These are phyloP conservation scores for Echites panduratus DNA, from an alignment of 257 asterid genomes.

Conservation along the genomic window DNA sequence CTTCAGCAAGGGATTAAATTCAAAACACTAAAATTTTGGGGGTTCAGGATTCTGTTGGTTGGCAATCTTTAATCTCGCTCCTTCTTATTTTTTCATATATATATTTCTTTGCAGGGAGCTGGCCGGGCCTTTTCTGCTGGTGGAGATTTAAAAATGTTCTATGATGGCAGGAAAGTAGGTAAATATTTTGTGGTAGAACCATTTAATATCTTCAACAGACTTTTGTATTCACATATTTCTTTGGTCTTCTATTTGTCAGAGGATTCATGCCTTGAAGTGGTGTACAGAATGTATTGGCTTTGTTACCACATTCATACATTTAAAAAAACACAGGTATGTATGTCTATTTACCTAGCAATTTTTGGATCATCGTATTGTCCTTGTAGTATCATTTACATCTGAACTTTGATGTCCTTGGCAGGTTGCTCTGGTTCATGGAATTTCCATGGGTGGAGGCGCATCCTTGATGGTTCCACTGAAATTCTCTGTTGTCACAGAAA, in stretches of 20 bases:
- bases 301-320: conserved; percentile 89
- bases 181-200: conserved; percentile 15
- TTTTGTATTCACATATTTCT: conserved; percentile 6
- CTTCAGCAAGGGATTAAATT: neutral
- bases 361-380: neutral
- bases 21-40: neutral
- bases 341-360: neutral
- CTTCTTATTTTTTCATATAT: too few species aligned
- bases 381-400: conserved; percentile 2
- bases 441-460: conserved; percentile 99
- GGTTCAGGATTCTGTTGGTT: neutral
- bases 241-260: conserved; percentile 33
- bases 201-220: conserved; percentile 6
- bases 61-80: conserved; percentile 11
- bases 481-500: conserved; percentile 88
- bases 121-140: conserved; percentile 98
- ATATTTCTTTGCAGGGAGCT: conserved; percentile 65
- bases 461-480: conserved; percentile 86
- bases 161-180: conserved; percentile 73
- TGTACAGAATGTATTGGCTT: conserved; percentile 92
- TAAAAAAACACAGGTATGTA: conserved; percentile 77
- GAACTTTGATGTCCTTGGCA: conserved; percentile 20
- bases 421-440: conserved; percentile 92
- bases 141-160: conserved; percentile 87
- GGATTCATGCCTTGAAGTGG: conserved; percentile 82